phyloP scores from a whole-genome alignment of 2,329 filamentous ascomycete genomes.

The Talaromyces verruculosus region DNA sequence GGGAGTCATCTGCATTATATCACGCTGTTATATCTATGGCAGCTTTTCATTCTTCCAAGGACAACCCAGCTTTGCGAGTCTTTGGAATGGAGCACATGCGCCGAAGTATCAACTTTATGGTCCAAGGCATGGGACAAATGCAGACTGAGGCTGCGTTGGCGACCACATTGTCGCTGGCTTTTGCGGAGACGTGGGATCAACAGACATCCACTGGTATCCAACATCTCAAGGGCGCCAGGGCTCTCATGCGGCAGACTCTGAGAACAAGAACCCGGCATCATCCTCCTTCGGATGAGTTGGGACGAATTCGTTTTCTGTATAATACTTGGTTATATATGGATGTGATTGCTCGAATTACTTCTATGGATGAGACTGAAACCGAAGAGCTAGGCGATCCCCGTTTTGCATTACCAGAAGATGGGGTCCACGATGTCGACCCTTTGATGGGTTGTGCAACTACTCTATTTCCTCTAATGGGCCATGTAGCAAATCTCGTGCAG shows the following conservation, averaged over 20 bases:
- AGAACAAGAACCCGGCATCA: conserved; percentile 40
- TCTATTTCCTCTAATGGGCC: conserved; percentile 67
- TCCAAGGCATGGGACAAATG: conserved; percentile 63
- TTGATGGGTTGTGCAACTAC: conserved; percentile 68
- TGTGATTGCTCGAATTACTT: conserved; percentile 67
- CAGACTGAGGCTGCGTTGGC: conserved; percentile 64
- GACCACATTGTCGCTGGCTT: conserved; percentile 67
- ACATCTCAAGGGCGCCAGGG: conserved; percentile 66
- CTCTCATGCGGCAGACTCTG: conserved; percentile 62
- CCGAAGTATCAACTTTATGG: conserved; percentile 60
- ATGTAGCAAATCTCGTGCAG: conserved; percentile 65
- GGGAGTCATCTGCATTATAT: conserved; percentile 63
- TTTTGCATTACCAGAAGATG: conserved; percentile 45
- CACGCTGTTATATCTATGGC: conserved; percentile 69
- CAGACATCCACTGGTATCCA: conserved; percentile 68
- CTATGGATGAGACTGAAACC: conserved; percentile 59
- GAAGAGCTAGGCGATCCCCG: conserved; percentile 43
- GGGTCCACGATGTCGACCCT: conserved; percentile 63
- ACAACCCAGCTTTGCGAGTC: conserved; percentile 57
- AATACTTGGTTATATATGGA: conserved; percentile 75
- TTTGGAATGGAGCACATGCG: conserved; percentile 69
- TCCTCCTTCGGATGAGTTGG: conserved; percentile 49
- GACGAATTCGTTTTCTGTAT: conserved; percentile 64
- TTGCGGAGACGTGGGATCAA: conserved; percentile 70
- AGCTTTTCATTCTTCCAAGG: conserved; percentile 64